Percentiles rank a stretch among this genome's conserved stretches.
phyloP scores from a whole-genome alignment of 495 filamentous ascomycete genomes.

The Neurospora sp. region DNA sequence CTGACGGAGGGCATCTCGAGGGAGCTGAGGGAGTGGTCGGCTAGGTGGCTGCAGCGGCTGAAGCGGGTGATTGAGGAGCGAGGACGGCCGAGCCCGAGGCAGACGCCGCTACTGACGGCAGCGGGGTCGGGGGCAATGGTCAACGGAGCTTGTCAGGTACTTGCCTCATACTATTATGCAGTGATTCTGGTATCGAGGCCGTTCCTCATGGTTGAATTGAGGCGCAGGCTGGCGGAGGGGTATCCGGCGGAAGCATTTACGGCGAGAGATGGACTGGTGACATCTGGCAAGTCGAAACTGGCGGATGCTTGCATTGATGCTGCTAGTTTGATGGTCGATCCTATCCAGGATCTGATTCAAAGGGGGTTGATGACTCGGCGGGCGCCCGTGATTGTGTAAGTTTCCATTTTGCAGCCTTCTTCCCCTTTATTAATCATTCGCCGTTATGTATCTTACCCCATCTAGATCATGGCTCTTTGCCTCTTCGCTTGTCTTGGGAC shows the following conservation, averaged over 20 bases:
- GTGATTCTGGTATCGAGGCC: constrained; percentile 37
- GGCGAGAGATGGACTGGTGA: background rate
- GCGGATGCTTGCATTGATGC: constrained; percentile 40
- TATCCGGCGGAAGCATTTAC: background rate
- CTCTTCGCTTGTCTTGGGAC: constrained; percentile 34
- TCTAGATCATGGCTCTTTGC: constrained; percentile 37
- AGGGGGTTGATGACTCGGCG: constrained; percentile 21
- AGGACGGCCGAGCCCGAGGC: background rate
- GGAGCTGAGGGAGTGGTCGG: constrained; percentile 36
- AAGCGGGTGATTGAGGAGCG: constrained; percentile 18
- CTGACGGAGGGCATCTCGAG: constrained; percentile 36
- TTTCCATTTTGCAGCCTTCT: background rate
- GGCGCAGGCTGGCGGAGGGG: constrained; percentile 25
- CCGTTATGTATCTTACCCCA: background rate
- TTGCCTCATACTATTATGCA: constrained; percentile 36
- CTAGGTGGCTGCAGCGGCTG: constrained; percentile 26
- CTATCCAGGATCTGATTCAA: constrained; percentile 24
- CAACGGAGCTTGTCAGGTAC: constrained; percentile 32
- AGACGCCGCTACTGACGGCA: background rate
- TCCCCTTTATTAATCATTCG: background rate
- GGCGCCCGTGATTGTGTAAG: constrained; percentile 35
- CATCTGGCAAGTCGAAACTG: constrained; percentile 27
- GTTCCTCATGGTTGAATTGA: constrained; percentile 38
- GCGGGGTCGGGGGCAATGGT: background rate
- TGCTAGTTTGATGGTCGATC: constrained; percentile 34